Evolutionary conservation across 129 eudicot genomes (phyloP), one percentile per base, ranked within the genome.

Genomic region (Artemisia annua): DNA sequence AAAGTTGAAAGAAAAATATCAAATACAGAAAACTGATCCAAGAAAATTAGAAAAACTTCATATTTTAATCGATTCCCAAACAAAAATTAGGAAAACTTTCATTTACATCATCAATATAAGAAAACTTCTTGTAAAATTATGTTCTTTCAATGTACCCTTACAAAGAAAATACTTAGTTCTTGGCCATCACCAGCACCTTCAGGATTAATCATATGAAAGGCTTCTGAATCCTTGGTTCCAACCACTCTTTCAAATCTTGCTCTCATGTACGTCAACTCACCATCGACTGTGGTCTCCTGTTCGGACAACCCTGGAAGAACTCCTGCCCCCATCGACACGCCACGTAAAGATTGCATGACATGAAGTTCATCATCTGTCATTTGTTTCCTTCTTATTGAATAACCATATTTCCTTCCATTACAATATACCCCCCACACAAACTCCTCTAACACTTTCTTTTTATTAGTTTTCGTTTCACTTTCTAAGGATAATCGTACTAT

Each of bases 321-420:
- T 14, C 98, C 98, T 19, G 96, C 95, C 1, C 98, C 98, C 98
- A 92, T 92, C 3, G 98, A 92, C 59, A 92, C 96, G 3, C 96
- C 98, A 32, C 91, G 71, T 5, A 92, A 66, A 58, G 84, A 55
- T 48, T 87, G 84, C 89, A 92, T 85, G 0, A 92, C 96, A 77
- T 89, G 89, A 14, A 76, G 54, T 28, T 92, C 97, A 64, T 89
- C 97, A 10, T 92, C 95, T 0, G 65, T 85, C 96, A 87, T 86
- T 44, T 87, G 79, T 48, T 83, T 87, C 26, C 98, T 75, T 69
- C 96, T 64, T 13, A 89, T 89, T 0, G 91, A 92, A 30, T 87
- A 89, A 30, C 97, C 98, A 24, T 77, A 66, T 64, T 89, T 92
- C 76, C 95, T 75, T 2, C 98, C 98, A n/a, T 92, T 92, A 55